Conservation (phyloP, 1,139 yeast genomes). For the Kurtzmaniella quercitrusa region DNA sequence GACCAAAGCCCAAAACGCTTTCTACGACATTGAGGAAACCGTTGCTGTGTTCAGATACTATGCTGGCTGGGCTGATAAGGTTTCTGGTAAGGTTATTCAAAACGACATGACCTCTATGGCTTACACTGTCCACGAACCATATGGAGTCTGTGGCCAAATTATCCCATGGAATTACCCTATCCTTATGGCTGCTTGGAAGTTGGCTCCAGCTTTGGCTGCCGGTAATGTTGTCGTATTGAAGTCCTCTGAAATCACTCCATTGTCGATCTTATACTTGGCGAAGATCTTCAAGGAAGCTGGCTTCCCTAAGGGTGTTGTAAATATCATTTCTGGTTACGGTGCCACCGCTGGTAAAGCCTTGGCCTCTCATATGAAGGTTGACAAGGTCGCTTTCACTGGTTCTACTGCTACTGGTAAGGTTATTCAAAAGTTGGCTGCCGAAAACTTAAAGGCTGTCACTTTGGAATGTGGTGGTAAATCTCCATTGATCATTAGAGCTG, state of each 20-base stretch:
- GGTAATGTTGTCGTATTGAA: constrained; percentile 64
- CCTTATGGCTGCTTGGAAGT: constrained; percentile 57
- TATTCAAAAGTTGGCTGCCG: constrained; percentile 58
- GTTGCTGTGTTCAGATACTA: constrained; percentile 59
- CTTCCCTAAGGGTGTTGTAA: constrained; percentile 68
- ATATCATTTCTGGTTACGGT: constrained; percentile 56
- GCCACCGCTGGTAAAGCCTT: constrained; percentile 55
- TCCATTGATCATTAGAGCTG: constrained; percentile 67
- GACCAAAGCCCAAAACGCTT: constrained; percentile 48
- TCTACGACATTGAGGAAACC: constrained; percentile 57
- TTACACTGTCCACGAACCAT: constrained; percentile 78
- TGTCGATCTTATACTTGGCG: constrained; percentile 54
- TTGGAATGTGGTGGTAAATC: constrained; percentile 94
- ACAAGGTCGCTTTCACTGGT: constrained; percentile 67
- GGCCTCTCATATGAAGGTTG: constrained; percentile 51
- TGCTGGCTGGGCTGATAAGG: constrained; percentile 84
- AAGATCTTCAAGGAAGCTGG: constrained; percentile 58
- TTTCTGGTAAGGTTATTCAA: constrained; percentile 65
- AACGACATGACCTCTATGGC: constrained; percentile 66
- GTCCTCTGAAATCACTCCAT: constrained; percentile 65
- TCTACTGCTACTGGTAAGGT: constrained; percentile 59
- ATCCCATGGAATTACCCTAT: constrained; percentile 66
- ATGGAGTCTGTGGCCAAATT: constrained; percentile 76
- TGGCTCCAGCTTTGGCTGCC: constrained; percentile 65
- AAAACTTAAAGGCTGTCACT: constrained; percentile 65